A percentile compares a stretch with the other conserved stretches of the same genome.
phyloP scores from a whole-genome alignment of 768 basidiomycete species.

The Termitomyces sp. region DNA sequence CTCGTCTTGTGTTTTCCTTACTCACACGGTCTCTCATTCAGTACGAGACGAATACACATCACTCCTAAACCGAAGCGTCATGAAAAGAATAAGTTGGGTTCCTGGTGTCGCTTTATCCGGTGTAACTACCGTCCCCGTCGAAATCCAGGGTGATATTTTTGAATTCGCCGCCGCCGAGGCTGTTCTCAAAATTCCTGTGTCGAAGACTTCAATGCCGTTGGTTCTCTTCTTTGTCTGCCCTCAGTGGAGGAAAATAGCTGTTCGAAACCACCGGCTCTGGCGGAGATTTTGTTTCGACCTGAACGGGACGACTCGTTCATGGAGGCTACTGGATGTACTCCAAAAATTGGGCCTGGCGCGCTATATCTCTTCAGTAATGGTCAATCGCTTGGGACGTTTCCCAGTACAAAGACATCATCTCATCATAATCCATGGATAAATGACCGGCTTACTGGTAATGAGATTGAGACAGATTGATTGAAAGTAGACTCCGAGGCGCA shows the following conservation, averaged over 20 bases:
- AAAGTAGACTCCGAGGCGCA: too few relatives aligned
- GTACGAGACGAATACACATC: neutral
- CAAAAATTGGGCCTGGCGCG: neutral
- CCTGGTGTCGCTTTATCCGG: neutral
- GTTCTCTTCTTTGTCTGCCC: neutral
- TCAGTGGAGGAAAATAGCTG: neutral
- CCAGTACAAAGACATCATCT: neutral
- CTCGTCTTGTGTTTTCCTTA: neutral
- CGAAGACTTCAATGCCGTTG: neutral
- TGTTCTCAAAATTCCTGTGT: neutral
- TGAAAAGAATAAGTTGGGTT: neutral
- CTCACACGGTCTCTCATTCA: neutral
- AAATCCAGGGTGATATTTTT: neutral
- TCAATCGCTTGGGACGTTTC: neutral
- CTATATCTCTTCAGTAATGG: neutral
- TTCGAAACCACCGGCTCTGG: neutral
- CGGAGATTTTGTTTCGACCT: neutral
- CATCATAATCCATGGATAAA: too few relatives aligned
- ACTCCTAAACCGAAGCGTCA: neutral
- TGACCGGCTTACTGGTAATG: too few relatives aligned
- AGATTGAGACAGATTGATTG: too few relatives aligned
- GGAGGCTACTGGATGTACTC: neutral
- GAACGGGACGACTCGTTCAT: neutral
- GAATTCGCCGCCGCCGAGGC: neutral
- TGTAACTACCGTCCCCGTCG: neutral